phyloP scores from a whole-genome alignment of 192 early-diverging fungal genomes.

The Umbelopsis sp. region DNA sequence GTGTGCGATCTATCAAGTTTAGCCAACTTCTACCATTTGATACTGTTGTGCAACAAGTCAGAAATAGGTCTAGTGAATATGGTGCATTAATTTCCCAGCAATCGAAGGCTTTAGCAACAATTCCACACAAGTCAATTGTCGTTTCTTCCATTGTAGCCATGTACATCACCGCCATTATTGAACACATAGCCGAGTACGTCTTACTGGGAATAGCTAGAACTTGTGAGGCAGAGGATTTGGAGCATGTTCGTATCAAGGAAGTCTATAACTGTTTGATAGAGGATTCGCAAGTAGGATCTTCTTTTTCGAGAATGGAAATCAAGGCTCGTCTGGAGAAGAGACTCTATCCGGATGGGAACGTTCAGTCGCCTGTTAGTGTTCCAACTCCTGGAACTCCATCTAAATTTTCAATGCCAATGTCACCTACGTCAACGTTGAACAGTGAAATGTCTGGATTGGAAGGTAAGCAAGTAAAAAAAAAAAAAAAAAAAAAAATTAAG shows the following conservation, averaged over 20 bases:
- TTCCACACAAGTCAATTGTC: slow-evolving; percentile 6
- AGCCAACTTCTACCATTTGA: slow-evolving; percentile 20
- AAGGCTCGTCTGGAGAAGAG: slow-evolving; percentile 42
- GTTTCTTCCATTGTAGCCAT: slow-evolving; percentile 51
- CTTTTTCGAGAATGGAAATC: slow-evolving; percentile 52
- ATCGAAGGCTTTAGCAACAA: slow-evolving; percentile 13
- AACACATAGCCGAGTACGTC: slow-evolving; percentile 61
- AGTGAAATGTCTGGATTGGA: background rate
- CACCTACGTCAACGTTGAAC: background rate
- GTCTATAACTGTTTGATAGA: slow-evolving; percentile 52
- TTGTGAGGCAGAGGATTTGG: slow-evolving; percentile 53
- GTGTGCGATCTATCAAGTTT: slow-evolving; percentile 27
- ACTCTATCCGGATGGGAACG: background rate
- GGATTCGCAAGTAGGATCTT: slow-evolving; percentile 51
- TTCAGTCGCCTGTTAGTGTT: slow-evolving; percentile 16
- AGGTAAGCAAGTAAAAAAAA: slow-evolving; percentile 1
- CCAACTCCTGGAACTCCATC: background rate
- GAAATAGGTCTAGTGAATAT: slow-evolving; percentile 57
- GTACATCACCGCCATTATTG: slow-evolving; percentile 60
- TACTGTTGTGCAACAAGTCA: slow-evolving; percentile 46
- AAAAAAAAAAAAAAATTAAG: no score
- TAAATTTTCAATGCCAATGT: background rate
- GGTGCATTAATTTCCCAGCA: slow-evolving; percentile 44
- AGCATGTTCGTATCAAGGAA: slow-evolving; percentile 51
- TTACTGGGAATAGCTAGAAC: slow-evolving; percentile 49